These are phyloP conservation scores for Cymbopogon flexuosus DNA, from an alignment of 202 grass and related monocot species.

Conservation along the genomic window DNA sequence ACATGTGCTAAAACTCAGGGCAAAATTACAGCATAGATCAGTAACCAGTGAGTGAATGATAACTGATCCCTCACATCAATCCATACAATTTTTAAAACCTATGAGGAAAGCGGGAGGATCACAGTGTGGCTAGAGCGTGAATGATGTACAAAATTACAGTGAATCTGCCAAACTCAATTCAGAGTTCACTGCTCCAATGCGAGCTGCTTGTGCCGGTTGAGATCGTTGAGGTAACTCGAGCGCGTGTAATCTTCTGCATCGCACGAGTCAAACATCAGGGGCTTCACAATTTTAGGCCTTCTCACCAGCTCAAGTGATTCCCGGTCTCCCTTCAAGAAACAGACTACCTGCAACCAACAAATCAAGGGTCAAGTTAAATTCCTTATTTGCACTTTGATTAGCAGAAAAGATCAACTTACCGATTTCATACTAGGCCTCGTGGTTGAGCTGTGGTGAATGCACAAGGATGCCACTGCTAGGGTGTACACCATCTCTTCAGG, in stretches of 20 bases:
- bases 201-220: constrained; percentile 91
- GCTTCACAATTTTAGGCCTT: constrained; percentile 44
- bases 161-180: constrained; percentile 22
- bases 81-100: constrained; percentile 37
- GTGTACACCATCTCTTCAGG: constrained; percentile 52
- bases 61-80: constrained; percentile 44
- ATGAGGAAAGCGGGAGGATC: constrained; percentile 42
- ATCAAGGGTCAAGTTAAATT: constrained; percentile 22
- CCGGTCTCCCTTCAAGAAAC: constrained; percentile 64
- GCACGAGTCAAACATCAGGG: constrained; percentile 63
- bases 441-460: constrained; percentile 83
- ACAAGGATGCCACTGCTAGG: constrained; percentile 82
- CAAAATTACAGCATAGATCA: constrained; percentile 38
- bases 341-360: constrained; percentile 49
- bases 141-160: constrained; percentile 49
- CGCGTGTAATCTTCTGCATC: constrained; percentile 87
- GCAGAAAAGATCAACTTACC: constrained; percentile 17
- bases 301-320: constrained; percentile 48
- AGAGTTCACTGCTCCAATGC: constrained; percentile 71
- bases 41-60: constrained; percentile 13
- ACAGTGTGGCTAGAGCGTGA: constrained; percentile 8
- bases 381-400: not conserved
- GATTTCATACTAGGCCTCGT: constrained; percentile 75
- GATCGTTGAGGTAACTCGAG: constrained; percentile 82
- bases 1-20: not conserved